phyloP scores from a whole-genome alignment of 805 yeast genomes.

The Grigorovia yakushimaensis region DNA sequence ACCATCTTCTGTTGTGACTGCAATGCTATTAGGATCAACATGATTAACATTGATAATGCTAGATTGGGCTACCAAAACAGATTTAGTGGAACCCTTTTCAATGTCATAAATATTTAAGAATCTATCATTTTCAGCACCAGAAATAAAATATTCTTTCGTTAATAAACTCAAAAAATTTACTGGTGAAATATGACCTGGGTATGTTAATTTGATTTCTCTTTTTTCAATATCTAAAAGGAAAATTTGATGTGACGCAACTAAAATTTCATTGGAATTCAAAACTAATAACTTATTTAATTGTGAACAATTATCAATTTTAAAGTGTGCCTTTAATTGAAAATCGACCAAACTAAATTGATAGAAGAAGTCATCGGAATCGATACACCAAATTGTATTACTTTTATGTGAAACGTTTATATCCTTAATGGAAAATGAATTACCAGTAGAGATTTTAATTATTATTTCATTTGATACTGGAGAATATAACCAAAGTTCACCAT shows the following conservation, averaged over 20 bases:
- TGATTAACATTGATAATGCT: constrained; percentile 41
- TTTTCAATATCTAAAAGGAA: constrained; percentile 38
- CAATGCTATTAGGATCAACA: constrained; percentile 22
- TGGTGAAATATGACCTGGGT: constrained; percentile 72
- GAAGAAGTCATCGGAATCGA: constrained; percentile 49
- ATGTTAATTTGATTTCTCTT: constrained; percentile 37
- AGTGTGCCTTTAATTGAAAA: constrained; percentile 34
- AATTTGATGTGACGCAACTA: constrained; percentile 61
- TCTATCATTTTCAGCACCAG: constrained; percentile 73
- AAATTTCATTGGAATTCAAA: constrained; percentile 27
- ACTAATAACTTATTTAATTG: constrained; percentile 23
- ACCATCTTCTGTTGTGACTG: constrained; percentile 67
- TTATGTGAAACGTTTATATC: constrained; percentile 32
- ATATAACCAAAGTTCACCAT: constrained; percentile 55
- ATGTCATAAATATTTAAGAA: constrained; percentile 59
- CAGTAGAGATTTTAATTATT: constrained; percentile 40
- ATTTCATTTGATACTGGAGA: constrained; percentile 58
- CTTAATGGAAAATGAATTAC: constrained; percentile 38
- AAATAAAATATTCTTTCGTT: constrained; percentile 39
- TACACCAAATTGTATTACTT: constrained; percentile 41
- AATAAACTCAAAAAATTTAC: constrained; percentile 38
- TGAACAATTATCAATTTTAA: constrained; percentile 31
- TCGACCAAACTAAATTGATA: constrained; percentile 51
- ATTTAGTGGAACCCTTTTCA: constrained; percentile 28
- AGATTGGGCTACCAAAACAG: constrained; percentile 64